A percentile compares a stretch with the other conserved stretches of the same genome.
Evolutionary conservation across 2,329 filamentous ascomycete species (phyloP).

Genomic region (Botrytis hyacinthi): DNA sequence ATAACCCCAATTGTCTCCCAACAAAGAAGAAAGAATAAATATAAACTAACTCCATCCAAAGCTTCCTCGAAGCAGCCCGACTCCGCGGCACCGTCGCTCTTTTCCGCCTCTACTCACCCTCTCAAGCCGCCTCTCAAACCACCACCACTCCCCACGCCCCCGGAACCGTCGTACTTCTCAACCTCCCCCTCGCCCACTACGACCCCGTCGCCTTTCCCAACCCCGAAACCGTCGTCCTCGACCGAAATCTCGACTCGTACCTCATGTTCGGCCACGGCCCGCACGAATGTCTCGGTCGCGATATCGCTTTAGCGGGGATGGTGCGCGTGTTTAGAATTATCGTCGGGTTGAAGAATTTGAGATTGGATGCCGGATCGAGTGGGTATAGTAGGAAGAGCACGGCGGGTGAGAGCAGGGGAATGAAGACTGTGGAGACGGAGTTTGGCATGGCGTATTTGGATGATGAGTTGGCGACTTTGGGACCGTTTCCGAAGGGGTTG

Average conservation of each 20-base stretch:
- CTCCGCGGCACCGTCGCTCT: slow-evolving; percentile 61
- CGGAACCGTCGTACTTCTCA: slow-evolving; percentile 62
- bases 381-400: slow-evolving; percentile 39
- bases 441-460: slow-evolving; percentile 55
- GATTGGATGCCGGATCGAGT: slow-evolving; percentile 38
- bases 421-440: slow-evolving; percentile 26
- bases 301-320: slow-evolving; percentile 59
- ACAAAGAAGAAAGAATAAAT: background rate
- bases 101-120: slow-evolving; percentile 46
- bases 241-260: slow-evolving; percentile 61
- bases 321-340: slow-evolving; percentile 43
- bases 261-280: slow-evolving; percentile 62
- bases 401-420: slow-evolving; percentile 25
- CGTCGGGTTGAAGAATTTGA: slow-evolving; percentile 30
- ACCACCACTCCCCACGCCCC: slow-evolving; percentile 51
- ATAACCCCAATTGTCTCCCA: no score
- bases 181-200: slow-evolving; percentile 55
- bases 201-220: slow-evolving; percentile 59
- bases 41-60: background rate
- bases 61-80: slow-evolving; percentile 69
- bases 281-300: slow-evolving; percentile 63
- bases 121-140: background rate
- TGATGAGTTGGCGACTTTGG: slow-evolving; percentile 61
- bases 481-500: slow-evolving; percentile 46
- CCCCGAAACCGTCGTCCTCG: slow-evolving; percentile 58